Evolutionary conservation across 192 early-diverging fungal genomes (phyloP).

Genomic region (Polychytrium aggregatum): DNA sequence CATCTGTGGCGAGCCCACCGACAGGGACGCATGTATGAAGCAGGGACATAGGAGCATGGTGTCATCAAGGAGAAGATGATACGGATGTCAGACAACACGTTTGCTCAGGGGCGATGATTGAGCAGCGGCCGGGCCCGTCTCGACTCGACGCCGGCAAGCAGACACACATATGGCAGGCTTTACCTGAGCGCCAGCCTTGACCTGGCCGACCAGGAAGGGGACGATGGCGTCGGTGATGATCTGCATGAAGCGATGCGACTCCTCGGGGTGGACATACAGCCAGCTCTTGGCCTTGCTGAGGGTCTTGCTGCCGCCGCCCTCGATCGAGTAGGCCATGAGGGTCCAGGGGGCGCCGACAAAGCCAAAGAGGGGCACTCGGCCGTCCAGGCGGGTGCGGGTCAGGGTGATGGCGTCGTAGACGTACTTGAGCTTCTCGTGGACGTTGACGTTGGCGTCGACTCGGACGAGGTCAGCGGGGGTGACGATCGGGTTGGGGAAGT

Average conservation of each 20-base stretch:
- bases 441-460: conserved; percentile 52
- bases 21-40: neutral
- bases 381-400: conserved; percentile 72
- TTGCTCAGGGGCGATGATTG: no score
- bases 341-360: conserved; percentile 99
- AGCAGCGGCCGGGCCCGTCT: no score
- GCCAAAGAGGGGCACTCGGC: conserved; percentile 84
- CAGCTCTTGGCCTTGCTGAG: conserved; percentile 83
- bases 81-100: no score
- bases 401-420: conserved; percentile 91
- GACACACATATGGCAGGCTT: neutral
- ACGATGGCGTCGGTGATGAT: conserved; percentile 76
- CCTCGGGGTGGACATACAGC: conserved; percentile 69
- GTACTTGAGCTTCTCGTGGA: conserved; percentile 67
- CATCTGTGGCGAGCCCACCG: conserved; percentile 41
- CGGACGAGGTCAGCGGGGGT: conserved; percentile 58
- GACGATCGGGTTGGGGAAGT: conserved; percentile 74
- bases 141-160: no score
- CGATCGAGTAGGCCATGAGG: conserved; percentile 97
- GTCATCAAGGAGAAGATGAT: no score
- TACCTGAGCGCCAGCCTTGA: conserved; percentile 90
- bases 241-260: conserved; percentile 63
- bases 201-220: conserved; percentile 82
- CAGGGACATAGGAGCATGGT: neutral
- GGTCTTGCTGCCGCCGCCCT: conserved; percentile 90